Base-by-base conservation (phyloP, 139 green algal genomes). In the Micractinium conductrix region DNA sequence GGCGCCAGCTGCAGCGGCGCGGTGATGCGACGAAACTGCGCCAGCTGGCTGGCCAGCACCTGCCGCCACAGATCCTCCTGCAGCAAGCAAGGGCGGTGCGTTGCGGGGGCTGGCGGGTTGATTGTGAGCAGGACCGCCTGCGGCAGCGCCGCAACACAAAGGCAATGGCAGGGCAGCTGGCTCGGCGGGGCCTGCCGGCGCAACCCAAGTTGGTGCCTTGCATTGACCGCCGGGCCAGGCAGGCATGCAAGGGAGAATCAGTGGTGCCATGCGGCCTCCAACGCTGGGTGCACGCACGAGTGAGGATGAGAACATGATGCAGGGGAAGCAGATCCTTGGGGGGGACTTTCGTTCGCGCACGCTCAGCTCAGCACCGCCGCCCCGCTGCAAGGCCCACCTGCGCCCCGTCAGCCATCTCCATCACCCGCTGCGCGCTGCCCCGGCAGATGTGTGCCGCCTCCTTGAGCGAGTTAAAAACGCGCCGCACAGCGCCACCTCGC, bases 401-500 rank as follows among this genome's bases (percentile, higher is more conserved):
- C 33, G 87, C 86, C 19, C 53, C 58, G 10, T 58, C 80, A 16
- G 84, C 69, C 90, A 94, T 89, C 9, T 92, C 85, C 92, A 94
- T 94, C 7, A 94, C 91, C 0, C 86, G 82, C n/a, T 58, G 58
- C 62, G 62, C 81, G 78, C 84, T 80, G 76, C 88, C 90, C 0
- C 76, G 74, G 58, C 84, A 88, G 70, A 93, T 87, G 75, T 88
- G 87, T n/a, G 86, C 83, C 1, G 92, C 89, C 87, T 94, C 92
- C 88, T 94, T 94, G 30, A 94, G 87, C 7, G 85, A 90, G 35
- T 88, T 92, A 94, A 82, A 68, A 90, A 93, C 30, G 81, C 55
- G 17, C 76, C 85, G 16, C 83, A 60, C 75, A 87, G 80, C 40
- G 84, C 65, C 19, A 58, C 45, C 7, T 81, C 58, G 28, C 84